Evolutionary conservation across 2,329 filamentous ascomycete genomes (phyloP).

Genomic region (Amauroascus niger): DNA sequence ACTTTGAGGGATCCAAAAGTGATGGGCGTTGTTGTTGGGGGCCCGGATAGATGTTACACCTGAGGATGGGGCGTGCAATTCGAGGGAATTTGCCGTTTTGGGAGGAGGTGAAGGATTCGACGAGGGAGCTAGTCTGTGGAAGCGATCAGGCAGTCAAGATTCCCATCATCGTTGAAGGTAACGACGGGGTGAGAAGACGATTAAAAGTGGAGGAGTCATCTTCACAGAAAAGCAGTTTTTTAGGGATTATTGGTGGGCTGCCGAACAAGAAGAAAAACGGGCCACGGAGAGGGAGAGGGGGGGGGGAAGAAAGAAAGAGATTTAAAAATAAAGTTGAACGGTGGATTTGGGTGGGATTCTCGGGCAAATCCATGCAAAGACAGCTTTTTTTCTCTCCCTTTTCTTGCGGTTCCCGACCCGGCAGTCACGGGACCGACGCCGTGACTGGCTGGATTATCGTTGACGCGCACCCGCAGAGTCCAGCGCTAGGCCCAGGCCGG

Average conservation of each 20-base stretch:
- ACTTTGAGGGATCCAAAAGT: neutral
- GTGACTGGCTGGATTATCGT: constrained; percentile 9
- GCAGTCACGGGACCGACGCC: neutral
- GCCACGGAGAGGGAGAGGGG: neutral
- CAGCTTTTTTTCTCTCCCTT: constrained; percentile 9
- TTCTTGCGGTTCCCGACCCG: neutral
- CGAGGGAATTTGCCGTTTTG: neutral
- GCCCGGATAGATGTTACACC: neutral
- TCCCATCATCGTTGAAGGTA: constrained; percentile 11
- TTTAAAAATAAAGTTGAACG: constrained; percentile 12
- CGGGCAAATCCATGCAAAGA: constrained; percentile 10
- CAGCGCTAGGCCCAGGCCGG: neutral
- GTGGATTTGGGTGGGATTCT: constrained; percentile 8
- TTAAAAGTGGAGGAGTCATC: constrained; percentile 7
- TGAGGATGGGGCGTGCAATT: neutral
- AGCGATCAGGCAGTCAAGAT: neutral
- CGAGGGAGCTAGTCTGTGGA: neutral
- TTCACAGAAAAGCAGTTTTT: neutral
- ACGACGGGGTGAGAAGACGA: constrained; percentile 7
- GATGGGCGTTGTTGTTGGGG: neutral
- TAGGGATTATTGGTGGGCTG: constrained; percentile 1
- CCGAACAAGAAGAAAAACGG: neutral
- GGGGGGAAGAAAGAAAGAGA: neutral
- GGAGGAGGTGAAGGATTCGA: neutral
- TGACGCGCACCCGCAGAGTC: neutral